Evolutionary conservation across 2,329 filamentous ascomycete genomes (phyloP).

Genomic region (Cladophialophora exuberans): DNA sequence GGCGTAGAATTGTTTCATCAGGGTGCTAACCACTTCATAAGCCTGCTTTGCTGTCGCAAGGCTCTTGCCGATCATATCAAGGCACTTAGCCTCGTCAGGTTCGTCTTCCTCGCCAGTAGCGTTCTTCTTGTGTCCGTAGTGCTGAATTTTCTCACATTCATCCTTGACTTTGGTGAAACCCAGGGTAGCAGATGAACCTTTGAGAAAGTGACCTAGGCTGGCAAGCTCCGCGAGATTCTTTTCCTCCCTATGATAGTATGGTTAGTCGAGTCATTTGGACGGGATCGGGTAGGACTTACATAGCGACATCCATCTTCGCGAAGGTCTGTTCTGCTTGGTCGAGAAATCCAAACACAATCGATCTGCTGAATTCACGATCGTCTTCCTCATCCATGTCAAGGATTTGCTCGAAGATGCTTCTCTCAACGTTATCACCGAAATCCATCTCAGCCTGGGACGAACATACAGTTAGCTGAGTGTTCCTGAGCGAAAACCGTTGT

Average conservation of each 20-base stretch:
- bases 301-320: constrained; percentile 73
- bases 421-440: constrained; percentile 77
- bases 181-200: constrained; percentile 93
- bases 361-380: constrained; percentile 82
- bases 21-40: constrained; percentile 71
- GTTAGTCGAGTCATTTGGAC: constrained; percentile 7
- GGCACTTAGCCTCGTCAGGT: constrained; percentile 67
- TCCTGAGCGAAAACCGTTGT: no score
- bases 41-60: constrained; percentile 74
- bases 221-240: constrained; percentile 76
- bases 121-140: constrained; percentile 82
- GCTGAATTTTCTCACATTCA: constrained; percentile 94
- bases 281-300: constrained; percentile 59
- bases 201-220: constrained; percentile 89
- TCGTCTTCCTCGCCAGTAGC: constrained; percentile 71
- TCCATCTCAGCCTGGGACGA: constrained; percentile 48
- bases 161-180: constrained; percentile 90
- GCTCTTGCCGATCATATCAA: constrained; percentile 71
- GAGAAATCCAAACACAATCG: constrained; percentile 91
- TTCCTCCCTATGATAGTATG: constrained; percentile 56
- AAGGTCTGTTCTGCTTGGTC: constrained; percentile 89
- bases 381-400: constrained; percentile 96
- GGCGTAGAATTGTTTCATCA: constrained; percentile 72
- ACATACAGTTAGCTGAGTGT: background rate
- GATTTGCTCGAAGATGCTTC: constrained; percentile 85